Conservation (phyloP, 768 basidiomycete genomes). For the Coprinellus aureogranulatus region DNA sequence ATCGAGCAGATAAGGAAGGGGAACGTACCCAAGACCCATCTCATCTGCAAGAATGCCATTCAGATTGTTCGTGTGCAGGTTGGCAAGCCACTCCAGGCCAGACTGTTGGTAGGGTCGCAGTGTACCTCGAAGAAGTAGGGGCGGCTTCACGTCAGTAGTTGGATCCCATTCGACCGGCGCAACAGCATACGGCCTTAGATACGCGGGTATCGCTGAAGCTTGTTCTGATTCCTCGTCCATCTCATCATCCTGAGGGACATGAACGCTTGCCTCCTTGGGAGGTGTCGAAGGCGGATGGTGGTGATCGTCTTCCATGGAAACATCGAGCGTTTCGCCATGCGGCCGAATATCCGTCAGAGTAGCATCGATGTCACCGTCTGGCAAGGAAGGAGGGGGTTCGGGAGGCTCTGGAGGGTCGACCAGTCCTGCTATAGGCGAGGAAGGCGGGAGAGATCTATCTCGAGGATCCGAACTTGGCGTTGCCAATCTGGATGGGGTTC, state of each 20-base stretch:
- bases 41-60: conserved; percentile 90
- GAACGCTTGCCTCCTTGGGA: background rate
- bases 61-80: conserved; percentile 73
- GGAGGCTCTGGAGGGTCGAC: too few species aligned
- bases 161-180: conserved; percentile 69
- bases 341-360: too few species aligned
- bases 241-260: conserved; percentile 30
- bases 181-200: conserved; percentile 69
- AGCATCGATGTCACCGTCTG: too few species aligned
- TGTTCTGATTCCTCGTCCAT: conserved; percentile 29
- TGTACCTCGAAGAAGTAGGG: conserved; percentile 78
- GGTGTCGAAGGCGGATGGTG: too few species aligned
- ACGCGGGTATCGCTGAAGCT: conserved; percentile 41
- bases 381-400: too few species aligned
- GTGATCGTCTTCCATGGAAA: too few species aligned
- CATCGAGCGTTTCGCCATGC: too few species aligned
- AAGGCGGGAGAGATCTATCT: too few species aligned
- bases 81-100: conserved; percentile 92
- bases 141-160: conserved; percentile 55
- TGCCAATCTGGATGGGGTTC: background rate
- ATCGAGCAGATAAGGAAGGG: background rate
- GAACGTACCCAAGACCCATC: conserved; percentile 86
- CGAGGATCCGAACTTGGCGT: too few species aligned
- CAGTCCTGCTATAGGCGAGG: too few species aligned
- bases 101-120: conserved; percentile 92